Base-by-base conservation (phyloP, 2,329 filamentous ascomycete genomes). In the Sclerotinia minor region DNA sequence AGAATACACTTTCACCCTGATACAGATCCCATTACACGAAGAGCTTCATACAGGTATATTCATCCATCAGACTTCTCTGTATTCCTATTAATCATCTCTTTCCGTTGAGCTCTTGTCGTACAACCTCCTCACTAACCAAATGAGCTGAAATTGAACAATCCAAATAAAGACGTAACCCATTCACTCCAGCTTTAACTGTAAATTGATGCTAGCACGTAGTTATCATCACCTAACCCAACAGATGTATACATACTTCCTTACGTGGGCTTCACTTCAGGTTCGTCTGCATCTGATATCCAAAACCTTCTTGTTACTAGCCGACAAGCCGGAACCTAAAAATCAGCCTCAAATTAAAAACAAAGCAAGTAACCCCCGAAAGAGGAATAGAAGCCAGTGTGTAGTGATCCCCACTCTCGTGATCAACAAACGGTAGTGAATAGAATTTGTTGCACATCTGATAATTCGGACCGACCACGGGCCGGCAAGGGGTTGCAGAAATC, bases 381-480 rank as follows among this genome's bases (percentile, higher is more conserved):
- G 17, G 17, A 15, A 8, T 17, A 45, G 29, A 17, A 13, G 24
- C 55, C 8, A 24, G 38, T 59, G 38, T 19, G 55, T n/a, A 38
- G 21, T 9, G 9, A 17, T 15, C 24, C 21, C 57, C 44, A 60
- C 29, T n/a, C 58, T 49, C 6, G 44, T 61, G 58, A 61, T 35
- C 26, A 61, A n/a, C n/a, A 49, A 26, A 47, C 24, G 5, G 38
- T n/a, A 55, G 29, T n/a, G 29, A 55, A 35, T 8, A 15, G 32
- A 15, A 55, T 61, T 50, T 44, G 59, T 61, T 61, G 59, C 59
- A 61, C 11, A 21, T 61, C 59, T 61, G 15, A 38, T 19, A 19
- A 61, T n/a, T 61, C 59, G 59, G 59, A 50, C 59, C 59, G 59
- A 61, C 21, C 59, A 19, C 45, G 45, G 59, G 29, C 44, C 26